Evolutionary conservation across 192 early-diverging fungal genomes (phyloP).

Genomic region (Paraglomus brasilianum): DNA sequence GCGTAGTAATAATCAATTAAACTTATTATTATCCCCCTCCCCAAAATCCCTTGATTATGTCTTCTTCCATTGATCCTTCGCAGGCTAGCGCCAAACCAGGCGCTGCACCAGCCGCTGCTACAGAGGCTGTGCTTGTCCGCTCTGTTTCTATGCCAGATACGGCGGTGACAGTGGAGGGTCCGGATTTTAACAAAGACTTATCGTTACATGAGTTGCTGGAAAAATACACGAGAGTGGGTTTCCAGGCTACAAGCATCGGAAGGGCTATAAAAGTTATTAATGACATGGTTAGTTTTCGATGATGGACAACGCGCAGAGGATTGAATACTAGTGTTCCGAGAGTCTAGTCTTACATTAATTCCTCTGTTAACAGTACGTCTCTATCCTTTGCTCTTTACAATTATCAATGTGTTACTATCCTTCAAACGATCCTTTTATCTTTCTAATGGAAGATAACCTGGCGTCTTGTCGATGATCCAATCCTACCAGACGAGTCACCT

Average conservation of each 20-base stretch:
- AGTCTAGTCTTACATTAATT: no score
- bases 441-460: slow-evolving; percentile 56
- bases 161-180: slow-evolving; percentile 70
- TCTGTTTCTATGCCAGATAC: slow-evolving; percentile 71
- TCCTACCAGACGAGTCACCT: slow-evolving; percentile 53
- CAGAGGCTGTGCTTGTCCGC: slow-evolving; percentile 63
- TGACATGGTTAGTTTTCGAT: slow-evolving; percentile 81
- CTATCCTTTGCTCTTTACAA: no score
- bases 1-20: no score
- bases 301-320: slow-evolving; percentile 19
- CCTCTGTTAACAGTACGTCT: no score
- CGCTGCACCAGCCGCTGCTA: no score
- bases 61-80: no score
- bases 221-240: slow-evolving; percentile 80
- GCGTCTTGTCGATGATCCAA: slow-evolving; percentile 87
- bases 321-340: neutral
- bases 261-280: slow-evolving; percentile 91
- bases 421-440: no score
- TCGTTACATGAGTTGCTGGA: slow-evolving; percentile 71
- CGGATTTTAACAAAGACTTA: slow-evolving; percentile 89
- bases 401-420: no score
- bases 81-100: no score
- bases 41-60: no score
- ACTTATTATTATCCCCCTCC: no score
- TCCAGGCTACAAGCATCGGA: slow-evolving; percentile 89